Base-by-base conservation (phyloP, 2,329 filamentous ascomycete genomes). In the Amauroascus niger region DNA sequence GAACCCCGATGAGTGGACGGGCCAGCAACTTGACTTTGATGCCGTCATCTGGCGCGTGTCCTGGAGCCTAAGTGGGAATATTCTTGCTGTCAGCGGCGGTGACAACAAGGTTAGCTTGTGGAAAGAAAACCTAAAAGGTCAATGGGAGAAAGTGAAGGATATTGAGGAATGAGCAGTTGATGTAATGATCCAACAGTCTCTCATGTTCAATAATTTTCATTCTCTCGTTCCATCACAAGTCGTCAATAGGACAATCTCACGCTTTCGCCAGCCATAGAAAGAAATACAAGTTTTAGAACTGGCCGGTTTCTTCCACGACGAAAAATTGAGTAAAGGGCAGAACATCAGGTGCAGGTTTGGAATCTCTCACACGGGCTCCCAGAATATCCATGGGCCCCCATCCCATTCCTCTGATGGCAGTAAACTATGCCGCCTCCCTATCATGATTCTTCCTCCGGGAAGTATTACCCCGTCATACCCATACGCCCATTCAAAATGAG, bases 101-200 rank as follows among this genome's bases (percentile, higher is more conserved):
- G 91, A 98, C 73, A 98, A 98, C 77, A 90, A 94, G 74, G 90
- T 98, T 53, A 94, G 86, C 52, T 72, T 98, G 69, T 98, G 91
- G 91, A 98, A 97, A 79, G 93, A 98, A 79, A 95, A 95, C 69
- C 76, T 98, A 63, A 87, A 86, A 68, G 93, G 93, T 53, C 88
- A 95, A 67, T 98, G 93, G 93, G 90, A 97, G 73, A 88, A 87
- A 65, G 88, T 97, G 61, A 96, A 95, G 80, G 89, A 88, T 56
- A 90, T 98, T 68, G 91, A 95, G 70, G 88, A 95, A 74, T 95
- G 77, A 60, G 30, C 16, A n/a, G 11, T 54, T 37, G 47, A 39
- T 45, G n/a, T 37, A 39, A 49, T 30, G 14, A 45, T 18, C 16
- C 5, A 37, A 22, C 14, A 41, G 13, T 32, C 3, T 30, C 24